Evolutionary conservation across 495 filamentous ascomycete species (phyloP), one percentile per base, ranked within the genome.

Genomic region (Daldinia bambusicola): DNA sequence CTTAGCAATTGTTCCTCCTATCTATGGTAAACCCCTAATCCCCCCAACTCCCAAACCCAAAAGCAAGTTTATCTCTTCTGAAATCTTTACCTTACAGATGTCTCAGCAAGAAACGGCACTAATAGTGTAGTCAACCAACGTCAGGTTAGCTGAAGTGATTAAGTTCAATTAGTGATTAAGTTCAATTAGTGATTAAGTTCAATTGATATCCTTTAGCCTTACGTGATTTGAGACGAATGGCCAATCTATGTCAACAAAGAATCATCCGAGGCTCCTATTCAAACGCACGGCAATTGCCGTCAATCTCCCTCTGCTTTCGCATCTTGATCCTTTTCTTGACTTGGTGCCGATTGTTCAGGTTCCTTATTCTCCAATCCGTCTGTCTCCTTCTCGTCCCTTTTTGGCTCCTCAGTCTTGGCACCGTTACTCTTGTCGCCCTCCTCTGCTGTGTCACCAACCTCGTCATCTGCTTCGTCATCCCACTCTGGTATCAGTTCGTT

Each of bases 401-500:
- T 55, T 36, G n/a, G 31, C 22, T 18, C 34, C 16, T 65, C 52
- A 2, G 34, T 66, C 12, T 50, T 63, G 20, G 34, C 37, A 32
- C 36, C 55, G 20, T 34, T 31, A 13, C 16, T 56, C 30, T 43
- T 32, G 14, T 16, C 48, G 34, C 22, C 36, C 16, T 59, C 14
- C 5, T 40, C 37, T 40, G 32, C 67, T 56, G 61, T 63, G 10
- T 66, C 50, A 51, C 18, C 40, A n/a, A 52, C 63, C 10, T 55
- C 70, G 40, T 69, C 72, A 50, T 64, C 64, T 8, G 63, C 36
- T 13, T 69, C 75, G 56, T 63, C 67, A 31, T 74, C 32, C 86
- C 86, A 88, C 13, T 77, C 83, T 0, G 79, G 76, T 69, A 92
- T 86, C 80, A 92, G 82, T 70, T 80, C 80, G 77, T 93, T 93